phyloP scores from a whole-genome alignment of 176 grass and related monocot genomes.

The Phoenix dactylifera region DNA sequence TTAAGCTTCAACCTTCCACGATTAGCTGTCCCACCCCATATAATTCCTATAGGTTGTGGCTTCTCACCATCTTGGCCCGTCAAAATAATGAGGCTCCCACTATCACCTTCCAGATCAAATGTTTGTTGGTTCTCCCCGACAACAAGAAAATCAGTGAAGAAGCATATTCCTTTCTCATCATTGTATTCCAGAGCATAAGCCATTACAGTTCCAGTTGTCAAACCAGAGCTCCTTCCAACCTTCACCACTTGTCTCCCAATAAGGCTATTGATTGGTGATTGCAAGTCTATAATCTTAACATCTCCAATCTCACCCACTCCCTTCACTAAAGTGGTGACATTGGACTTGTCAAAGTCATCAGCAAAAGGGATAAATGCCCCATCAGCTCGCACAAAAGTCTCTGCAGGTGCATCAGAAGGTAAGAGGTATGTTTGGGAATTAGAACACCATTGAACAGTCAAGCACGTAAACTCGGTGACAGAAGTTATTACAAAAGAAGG shows the following conservation, averaged over 20 bases:
- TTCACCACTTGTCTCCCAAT: conserved; percentile 82
- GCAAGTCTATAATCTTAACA: conserved; percentile 79
- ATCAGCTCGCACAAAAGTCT: conserved; percentile 96
- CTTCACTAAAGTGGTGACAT: conserved; percentile 65
- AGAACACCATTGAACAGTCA: conserved; percentile 3
- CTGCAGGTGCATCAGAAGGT: conserved; percentile 40
- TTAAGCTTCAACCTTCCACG: conserved; percentile 84
- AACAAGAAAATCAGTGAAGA: conserved; percentile 94
- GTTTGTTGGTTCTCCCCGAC: conserved; percentile 89
- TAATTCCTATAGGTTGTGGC: conserved; percentile 81
- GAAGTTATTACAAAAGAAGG: too few species aligned
- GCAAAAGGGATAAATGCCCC: conserved; percentile 93
- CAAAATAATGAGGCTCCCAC: conserved; percentile 82
- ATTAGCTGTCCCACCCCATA: conserved; percentile 92
- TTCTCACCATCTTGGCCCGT: conserved; percentile 59
- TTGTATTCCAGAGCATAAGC: conserved; percentile 96
- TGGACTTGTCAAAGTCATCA: conserved; percentile 73
- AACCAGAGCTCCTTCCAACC: conserved; percentile 87
- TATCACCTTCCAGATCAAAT: conserved; percentile 95
- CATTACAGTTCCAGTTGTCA: conserved; percentile 79
- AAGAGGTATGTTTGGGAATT: conserved; percentile 47
- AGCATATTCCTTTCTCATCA: conserved; percentile 93
- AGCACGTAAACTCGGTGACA: too few species aligned
- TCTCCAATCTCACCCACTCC: conserved; percentile 74
- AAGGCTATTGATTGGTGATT: conserved; percentile 64